Conservation (phyloP, 805 yeast genomes). For the Teunomyces lycoperdinae region DNA sequence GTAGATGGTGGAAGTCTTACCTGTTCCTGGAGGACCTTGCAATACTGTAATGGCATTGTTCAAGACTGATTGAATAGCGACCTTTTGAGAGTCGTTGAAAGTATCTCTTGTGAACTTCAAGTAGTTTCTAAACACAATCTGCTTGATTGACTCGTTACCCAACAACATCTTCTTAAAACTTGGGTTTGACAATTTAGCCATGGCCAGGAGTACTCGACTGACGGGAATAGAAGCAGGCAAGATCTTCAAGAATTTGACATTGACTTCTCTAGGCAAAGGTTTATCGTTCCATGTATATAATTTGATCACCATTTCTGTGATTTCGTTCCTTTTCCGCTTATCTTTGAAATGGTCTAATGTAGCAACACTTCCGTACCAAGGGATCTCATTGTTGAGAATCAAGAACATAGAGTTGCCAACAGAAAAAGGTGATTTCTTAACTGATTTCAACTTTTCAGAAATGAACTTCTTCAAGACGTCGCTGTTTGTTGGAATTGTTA, state of each 20-base stretch:
- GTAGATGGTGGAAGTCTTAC: constrained; percentile 43
- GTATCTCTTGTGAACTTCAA: constrained; percentile 47
- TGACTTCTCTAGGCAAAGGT: constrained; percentile 46
- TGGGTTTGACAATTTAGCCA: constrained; percentile 55
- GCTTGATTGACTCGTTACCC: constrained; percentile 54
- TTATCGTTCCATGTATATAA: constrained; percentile 58
- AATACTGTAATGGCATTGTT: constrained; percentile 48
- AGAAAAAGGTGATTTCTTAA: constrained; percentile 59
- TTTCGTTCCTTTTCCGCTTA: constrained; percentile 5
- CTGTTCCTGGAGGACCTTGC: constrained; percentile 46
- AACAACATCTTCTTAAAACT: constrained; percentile 51
- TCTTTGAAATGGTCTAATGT: constrained; percentile 29
- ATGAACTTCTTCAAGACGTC: constrained; percentile 50
- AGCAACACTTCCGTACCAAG: constrained; percentile 60
- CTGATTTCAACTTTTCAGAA: constrained; percentile 47
- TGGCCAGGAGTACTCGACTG: constrained; percentile 61
- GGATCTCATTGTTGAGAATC: constrained; percentile 46
- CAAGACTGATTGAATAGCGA: constrained; percentile 52
- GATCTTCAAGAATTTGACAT: constrained; percentile 36
- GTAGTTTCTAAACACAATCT: constrained; percentile 55
- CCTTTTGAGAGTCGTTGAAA: constrained; percentile 58
- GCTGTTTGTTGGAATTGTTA: constrained; percentile 42
- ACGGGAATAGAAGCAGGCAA: constrained; percentile 65
- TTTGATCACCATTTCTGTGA: constrained; percentile 46
- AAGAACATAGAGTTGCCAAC: constrained; percentile 58